Evolutionary conservation across 2,329 filamentous ascomycete genomes (phyloP).

Genomic region (Sordariomycetes sp.): DNA sequence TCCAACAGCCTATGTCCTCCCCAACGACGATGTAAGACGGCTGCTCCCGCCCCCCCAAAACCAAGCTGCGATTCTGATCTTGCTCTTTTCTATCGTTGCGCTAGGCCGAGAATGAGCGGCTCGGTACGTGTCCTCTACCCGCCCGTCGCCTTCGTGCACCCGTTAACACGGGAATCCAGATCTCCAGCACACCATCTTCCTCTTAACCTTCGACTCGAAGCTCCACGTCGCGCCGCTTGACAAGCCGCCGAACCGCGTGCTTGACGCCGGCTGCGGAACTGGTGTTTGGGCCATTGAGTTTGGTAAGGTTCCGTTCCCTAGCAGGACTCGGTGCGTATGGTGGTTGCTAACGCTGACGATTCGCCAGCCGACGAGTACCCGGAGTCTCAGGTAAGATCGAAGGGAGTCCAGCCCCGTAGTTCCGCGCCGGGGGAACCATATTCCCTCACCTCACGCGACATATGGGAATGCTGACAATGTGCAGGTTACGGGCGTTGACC

Average conservation of each 20-base stretch:
- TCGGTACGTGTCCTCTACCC: constrained; percentile 4
- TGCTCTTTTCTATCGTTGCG: background rate
- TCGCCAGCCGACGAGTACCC: constrained; percentile 14
- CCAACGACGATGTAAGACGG: constrained; percentile 1
- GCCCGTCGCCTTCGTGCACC: background rate
- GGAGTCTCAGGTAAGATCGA: constrained; percentile 13
- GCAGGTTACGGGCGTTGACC: constrained; percentile 26
- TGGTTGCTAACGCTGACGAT: background rate
- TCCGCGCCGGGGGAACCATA: no score
- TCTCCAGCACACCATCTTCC: constrained; percentile 16
- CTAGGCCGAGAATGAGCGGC: constrained; percentile 12
- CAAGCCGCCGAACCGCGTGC: constrained; percentile 10
- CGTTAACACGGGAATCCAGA: constrained; percentile 6
- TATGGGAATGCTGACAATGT: background rate
- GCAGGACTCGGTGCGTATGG: background rate
- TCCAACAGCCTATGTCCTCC: background rate
- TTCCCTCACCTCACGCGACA: background rate
- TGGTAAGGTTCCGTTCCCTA: constrained; percentile 7
- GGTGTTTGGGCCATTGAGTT: constrained; percentile 21
- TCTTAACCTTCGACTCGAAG: constrained; percentile 13
- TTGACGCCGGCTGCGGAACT: constrained; percentile 20
- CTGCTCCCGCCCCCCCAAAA: background rate
- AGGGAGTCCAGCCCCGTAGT: no score
- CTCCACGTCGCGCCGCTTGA: constrained; percentile 11
- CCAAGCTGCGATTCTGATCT: background rate